Evolutionary conservation across 805 yeast genomes (phyloP).

Genomic region (Metschnikowia chrysomelidarum): DNA sequence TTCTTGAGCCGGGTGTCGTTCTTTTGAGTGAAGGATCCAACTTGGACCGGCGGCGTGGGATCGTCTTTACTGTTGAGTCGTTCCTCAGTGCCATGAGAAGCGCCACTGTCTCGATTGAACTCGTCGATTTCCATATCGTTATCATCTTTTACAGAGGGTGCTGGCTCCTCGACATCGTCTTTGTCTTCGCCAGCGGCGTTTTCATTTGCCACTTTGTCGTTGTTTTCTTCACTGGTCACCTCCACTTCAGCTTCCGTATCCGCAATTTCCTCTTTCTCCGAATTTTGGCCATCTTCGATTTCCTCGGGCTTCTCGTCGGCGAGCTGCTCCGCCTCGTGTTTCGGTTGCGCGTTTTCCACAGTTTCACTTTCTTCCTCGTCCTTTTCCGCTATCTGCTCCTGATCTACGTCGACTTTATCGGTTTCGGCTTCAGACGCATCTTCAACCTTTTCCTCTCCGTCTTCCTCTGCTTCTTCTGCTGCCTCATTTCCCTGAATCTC

Average conservation of each 20-base stretch:
- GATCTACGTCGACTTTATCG: constrained; percentile 13
- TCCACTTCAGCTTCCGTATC: background rate
- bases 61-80: constrained; percentile 27
- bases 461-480: constrained; percentile 8
- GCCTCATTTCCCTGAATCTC: constrained; percentile 8
- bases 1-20: constrained; percentile 62
- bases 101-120: constrained; percentile 4
- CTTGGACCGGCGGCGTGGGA: constrained; percentile 47
- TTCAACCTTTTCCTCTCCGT: constrained; percentile 6
- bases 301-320: no score
- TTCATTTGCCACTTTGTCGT: background rate
- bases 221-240: background rate
- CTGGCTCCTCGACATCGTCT: background rate
- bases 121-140: constrained; percentile 1
- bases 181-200: background rate
- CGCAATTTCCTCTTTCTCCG: background rate
- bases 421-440: constrained; percentile 16
- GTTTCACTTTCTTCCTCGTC: constrained; percentile 7
- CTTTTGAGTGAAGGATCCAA: constrained; percentile 45
- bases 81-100: background rate
- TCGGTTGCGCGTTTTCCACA: background rate
- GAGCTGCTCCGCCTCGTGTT: no score
- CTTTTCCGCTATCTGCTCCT: constrained; percentile 5
- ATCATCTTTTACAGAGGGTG: constrained; percentile 10
- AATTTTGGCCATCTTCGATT: no score